Conservation (phyloP, 1,284 basidiomycete species). For the Cryptococcus jaspeensis region DNA sequence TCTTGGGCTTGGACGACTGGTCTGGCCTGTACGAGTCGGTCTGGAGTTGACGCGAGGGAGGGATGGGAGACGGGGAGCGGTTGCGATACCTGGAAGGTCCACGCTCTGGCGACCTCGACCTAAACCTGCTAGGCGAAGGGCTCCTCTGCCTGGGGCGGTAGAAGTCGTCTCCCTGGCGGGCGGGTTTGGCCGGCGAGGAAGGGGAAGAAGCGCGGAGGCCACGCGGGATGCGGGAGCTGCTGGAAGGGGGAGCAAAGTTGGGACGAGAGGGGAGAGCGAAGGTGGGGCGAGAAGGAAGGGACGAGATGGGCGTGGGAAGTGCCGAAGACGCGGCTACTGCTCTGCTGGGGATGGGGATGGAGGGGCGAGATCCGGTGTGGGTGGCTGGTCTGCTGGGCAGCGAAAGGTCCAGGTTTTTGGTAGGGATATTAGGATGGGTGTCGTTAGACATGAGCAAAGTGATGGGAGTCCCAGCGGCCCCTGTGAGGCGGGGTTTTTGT, state of each 20-base stretch:
- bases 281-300: slow-evolving; percentile 5
- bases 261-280: slow-evolving; percentile 3
- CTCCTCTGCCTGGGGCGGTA: background rate
- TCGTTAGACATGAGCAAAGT: background rate
- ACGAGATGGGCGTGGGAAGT: background rate
- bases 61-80: background rate
- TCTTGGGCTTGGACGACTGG: background rate
- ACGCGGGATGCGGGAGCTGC: background rate
- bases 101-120: background rate
- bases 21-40: background rate
- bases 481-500: too few species aligned
- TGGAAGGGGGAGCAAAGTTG: background rate
- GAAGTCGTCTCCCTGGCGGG: slow-evolving; percentile 2
- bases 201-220: slow-evolving; percentile 9
- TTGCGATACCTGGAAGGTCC: background rate
- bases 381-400: background rate
- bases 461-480: too few species aligned
- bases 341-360: background rate
- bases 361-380: background rate
- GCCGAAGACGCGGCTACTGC: background rate
- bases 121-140: slow-evolving; percentile 2
- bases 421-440: background rate
- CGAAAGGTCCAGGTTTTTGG: background rate
- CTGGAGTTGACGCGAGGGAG: background rate
- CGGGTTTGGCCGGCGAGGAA: background rate